These are phyloP conservation scores for Pyrrhoderma lamaoense DNA, from an alignment of 1,284 basidiomycete genomes.

Conservation along the genomic window DNA sequence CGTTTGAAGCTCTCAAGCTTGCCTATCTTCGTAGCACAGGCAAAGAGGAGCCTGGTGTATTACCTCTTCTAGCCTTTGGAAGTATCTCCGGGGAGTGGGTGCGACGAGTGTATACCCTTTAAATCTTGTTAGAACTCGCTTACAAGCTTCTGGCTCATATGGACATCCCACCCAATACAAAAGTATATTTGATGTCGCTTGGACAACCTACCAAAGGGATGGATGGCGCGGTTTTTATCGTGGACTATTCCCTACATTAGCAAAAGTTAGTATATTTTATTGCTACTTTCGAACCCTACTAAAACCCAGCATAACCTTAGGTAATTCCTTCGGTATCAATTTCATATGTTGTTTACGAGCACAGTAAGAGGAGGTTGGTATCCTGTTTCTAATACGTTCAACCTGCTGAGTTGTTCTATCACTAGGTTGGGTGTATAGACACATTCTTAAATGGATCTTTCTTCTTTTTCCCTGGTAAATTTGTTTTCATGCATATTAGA, in stretches of 20 bases:
- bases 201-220: slow-evolving; percentile 78
- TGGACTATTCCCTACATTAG: slow-evolving; percentile 83
- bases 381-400: not conserved
- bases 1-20: slow-evolving; percentile 86
- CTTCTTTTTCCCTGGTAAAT: not conserved
- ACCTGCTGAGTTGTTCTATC: not conserved
- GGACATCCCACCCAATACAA: slow-evolving; percentile 87
- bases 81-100: slow-evolving; percentile 86
- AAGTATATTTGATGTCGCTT: slow-evolving; percentile 81
- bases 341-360: slow-evolving; percentile 87
- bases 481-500: not conserved
- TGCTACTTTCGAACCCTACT: slow-evolving; percentile 6
- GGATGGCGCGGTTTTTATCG: slow-evolving; percentile 96
- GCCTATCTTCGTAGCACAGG: slow-evolving; percentile 76
- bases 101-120: slow-evolving; percentile 88
- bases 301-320: slow-evolving; percentile 31
- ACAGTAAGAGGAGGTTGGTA: slow-evolving; percentile 65
- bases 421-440: slow-evolving; percentile 16
- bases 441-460: not conserved
- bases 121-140: slow-evolving; percentile 88
- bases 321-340: slow-evolving; percentile 93
- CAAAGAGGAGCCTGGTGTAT: slow-evolving; percentile 76
- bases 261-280: slow-evolving; percentile 54
- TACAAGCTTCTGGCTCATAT: slow-evolving; percentile 93
- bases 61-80: slow-evolving; percentile 80